These are phyloP conservation scores for Cavenderia fasciculata DNA, from an alignment of 78 protist species.

Conservation along the genomic window DNA sequence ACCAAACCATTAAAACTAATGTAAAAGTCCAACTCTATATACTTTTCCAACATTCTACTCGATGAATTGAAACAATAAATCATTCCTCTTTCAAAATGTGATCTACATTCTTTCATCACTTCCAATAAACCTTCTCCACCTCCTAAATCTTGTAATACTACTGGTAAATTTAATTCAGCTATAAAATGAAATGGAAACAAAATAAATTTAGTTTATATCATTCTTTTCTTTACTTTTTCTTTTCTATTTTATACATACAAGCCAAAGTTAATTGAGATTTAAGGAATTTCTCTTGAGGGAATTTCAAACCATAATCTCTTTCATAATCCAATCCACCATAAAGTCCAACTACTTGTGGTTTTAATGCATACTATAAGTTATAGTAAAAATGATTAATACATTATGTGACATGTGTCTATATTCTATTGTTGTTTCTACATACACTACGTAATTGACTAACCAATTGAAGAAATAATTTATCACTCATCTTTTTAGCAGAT, in stretches of 20 bases:
- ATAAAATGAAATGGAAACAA: too few species aligned
- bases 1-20: conserved; percentile 49
- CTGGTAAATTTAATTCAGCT: conserved; percentile 36
- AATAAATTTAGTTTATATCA: too few species aligned
- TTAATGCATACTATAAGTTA: conserved; percentile 22
- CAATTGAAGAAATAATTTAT: conserved; percentile 40
- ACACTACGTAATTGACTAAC: conserved; percentile 31
- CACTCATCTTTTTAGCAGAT: conserved; percentile 41
- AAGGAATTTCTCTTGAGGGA: conserved; percentile 66
- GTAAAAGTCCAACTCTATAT: conserved; percentile 41
- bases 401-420: background rate
- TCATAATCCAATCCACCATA: conserved; percentile 69
- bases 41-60: conserved; percentile 4
- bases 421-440: background rate
- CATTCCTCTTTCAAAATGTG: conserved; percentile 26
- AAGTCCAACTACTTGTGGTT: conserved; percentile 40
- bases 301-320: conserved; percentile 67
- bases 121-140: conserved; percentile 60
- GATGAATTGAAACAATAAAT: conserved; percentile 9
- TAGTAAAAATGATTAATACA: background rate
- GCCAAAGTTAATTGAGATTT: conserved; percentile 58
- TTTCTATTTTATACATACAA: too few species aligned
- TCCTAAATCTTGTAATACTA: conserved; percentile 55
- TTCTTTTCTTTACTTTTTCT: too few species aligned
- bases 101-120: conserved; percentile 26